Conservation (phyloP, 441 rosid species). For the Pelargonium australe region DNA sequence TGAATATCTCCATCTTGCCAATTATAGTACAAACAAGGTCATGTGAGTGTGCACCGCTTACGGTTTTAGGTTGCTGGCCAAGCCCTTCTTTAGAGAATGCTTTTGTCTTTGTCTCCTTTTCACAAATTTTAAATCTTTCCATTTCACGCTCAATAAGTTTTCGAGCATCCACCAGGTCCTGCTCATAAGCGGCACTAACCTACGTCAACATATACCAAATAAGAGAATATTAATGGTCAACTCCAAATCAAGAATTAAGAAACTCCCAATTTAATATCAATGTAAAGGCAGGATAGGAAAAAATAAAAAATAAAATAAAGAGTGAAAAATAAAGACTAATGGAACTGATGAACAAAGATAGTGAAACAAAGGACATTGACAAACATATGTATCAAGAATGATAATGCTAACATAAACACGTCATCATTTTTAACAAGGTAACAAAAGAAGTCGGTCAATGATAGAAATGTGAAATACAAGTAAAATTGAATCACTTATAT, state of each 20-base stretch:
- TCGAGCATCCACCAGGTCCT: slow-evolving; percentile 30
- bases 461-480: too few species aligned
- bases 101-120: slow-evolving; percentile 99
- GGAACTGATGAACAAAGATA: too few species aligned
- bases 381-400: too few species aligned
- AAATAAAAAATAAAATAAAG: too few species aligned
- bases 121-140: slow-evolving; percentile 99
- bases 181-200: slow-evolving; percentile 99
- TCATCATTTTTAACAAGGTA: too few species aligned
- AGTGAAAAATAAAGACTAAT: too few species aligned
- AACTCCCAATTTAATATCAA: too few species aligned
- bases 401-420: too few species aligned
- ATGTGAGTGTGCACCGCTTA: slow-evolving; percentile 31
- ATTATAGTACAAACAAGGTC: slow-evolving; percentile 9
- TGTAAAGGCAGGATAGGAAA: too few species aligned
- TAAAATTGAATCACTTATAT: too few species aligned
- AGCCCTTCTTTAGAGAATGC: slow-evolving; percentile 99
- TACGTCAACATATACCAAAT: slow-evolving; percentile 34
- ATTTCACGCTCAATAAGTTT: slow-evolving; percentile 77
- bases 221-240: slow-evolving; percentile 23
- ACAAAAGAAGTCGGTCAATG: too few species aligned
- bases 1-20: slow-evolving; percentile 16
- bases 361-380: too few species aligned
- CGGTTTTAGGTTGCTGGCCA: slow-evolving; percentile 99
- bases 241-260: slow-evolving; percentile 16